A percentile compares a stretch with the other conserved stretches of the same genome.
phyloP scores from a whole-genome alignment of 176 grass and related monocot species.

The Rhynchospora tenuis region DNA sequence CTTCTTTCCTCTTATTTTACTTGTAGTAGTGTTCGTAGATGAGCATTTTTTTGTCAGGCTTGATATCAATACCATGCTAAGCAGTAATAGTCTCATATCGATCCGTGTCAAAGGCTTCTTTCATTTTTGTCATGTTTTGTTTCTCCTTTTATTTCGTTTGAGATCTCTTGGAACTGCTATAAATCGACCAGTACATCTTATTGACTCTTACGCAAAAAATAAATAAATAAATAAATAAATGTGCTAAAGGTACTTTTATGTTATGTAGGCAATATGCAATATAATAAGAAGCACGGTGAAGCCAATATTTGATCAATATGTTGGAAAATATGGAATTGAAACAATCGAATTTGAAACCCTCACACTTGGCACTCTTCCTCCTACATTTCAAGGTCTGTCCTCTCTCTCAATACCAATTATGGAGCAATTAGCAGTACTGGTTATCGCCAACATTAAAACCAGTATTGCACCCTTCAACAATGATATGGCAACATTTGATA shows the following conservation, averaged over 20 bases:
- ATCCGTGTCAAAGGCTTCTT: neutral
- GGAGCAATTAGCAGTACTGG: neutral
- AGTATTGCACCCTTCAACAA: neutral
- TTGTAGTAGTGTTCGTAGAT: constrained; percentile 24
- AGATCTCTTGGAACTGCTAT: neutral
- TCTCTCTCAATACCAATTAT: constrained; percentile 20
- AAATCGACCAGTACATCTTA: neutral
- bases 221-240: neutral
- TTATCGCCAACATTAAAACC: neutral
- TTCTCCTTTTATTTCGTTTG: neutral
- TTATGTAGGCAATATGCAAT: constrained; percentile 73
- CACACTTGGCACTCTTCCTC: constrained; percentile 74
- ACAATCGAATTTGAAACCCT: constrained; percentile 72
- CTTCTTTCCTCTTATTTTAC: constrained; percentile 39
- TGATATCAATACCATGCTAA: neutral
- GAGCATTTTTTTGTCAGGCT: neutral
- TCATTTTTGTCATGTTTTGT: neutral
- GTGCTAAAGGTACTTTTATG: neutral
- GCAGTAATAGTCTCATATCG: neutral
- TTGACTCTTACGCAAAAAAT: neutral
- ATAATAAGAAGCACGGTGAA: constrained; percentile 47
- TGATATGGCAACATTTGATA: neutral
- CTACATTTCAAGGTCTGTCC: constrained; percentile 62
- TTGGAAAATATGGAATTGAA: constrained; percentile 75
- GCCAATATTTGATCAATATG: constrained; percentile 77